phyloP scores from a whole-genome alignment of 768 basidiomycete species.

The Tylopilus plumbeoviolaceoides region DNA sequence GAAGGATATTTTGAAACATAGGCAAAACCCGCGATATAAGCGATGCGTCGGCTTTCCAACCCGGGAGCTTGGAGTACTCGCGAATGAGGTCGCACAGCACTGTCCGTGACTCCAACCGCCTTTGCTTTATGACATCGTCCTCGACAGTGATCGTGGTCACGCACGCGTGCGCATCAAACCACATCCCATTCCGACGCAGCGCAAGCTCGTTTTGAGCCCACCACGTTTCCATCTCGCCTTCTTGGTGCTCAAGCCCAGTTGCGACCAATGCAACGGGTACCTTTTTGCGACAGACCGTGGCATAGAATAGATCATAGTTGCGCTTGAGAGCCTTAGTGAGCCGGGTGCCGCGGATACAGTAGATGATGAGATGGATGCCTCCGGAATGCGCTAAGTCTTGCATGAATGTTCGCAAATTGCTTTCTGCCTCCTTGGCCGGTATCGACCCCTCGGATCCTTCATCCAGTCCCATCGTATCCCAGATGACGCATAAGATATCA shows the following conservation, averaged over 20 bases:
- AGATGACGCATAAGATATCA: not conserved
- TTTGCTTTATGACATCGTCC: not conserved
- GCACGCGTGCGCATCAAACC: slow-evolving; percentile 21
- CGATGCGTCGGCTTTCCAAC: too few relatives aligned
- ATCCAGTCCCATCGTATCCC: not conserved
- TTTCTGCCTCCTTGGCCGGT: not conserved
- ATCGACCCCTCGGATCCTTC: not conserved
- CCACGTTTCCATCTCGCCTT: slow-evolving; percentile 23
- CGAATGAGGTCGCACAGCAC: not conserved
- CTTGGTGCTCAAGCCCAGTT: slow-evolving; percentile 25
- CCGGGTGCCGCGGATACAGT: not conserved
- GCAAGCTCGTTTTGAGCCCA: slow-evolving; percentile 24
- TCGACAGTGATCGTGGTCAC: slow-evolving; percentile 5
- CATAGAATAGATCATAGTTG: not conserved
- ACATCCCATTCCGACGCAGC: slow-evolving; percentile 28
- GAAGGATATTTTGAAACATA: too few relatives aligned
- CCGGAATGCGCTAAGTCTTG: not conserved
- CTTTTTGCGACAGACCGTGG: not conserved
- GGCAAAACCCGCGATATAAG: too few relatives aligned
- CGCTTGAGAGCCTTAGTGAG: not conserved
- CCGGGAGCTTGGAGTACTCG: not conserved
- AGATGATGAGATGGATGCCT: not conserved
- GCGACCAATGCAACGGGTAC: not conserved
- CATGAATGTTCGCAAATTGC: not conserved
- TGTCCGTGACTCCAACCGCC: not conserved